Percentiles rank a stretch among this genome's conserved stretches.
These are phyloP conservation scores for Coccomyxa subellipsoidea DNA, from an alignment of 163 green algal genomes.

Conservation along the genomic window DNA sequence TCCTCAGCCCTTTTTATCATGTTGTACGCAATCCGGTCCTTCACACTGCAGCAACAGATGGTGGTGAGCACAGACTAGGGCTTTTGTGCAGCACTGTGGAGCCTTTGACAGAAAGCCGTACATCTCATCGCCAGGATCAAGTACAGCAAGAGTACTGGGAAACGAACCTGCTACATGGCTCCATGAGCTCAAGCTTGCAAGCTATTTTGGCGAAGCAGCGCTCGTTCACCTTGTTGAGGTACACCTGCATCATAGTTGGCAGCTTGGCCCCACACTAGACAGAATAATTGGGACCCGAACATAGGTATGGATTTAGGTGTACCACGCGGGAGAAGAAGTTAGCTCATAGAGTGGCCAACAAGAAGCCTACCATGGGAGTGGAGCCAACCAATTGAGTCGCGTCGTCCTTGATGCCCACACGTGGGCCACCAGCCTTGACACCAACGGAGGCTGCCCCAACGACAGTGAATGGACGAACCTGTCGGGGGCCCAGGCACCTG, in stretches of 20 bases:
- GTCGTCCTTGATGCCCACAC: conserved; percentile 46
- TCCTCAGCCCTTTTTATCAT: conserved; percentile 84
- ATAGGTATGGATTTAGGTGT: too few species aligned
- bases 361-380: conserved; percentile 66
- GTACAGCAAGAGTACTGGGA: neutral
- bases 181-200: conserved; percentile 92
- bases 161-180: conserved; percentile 75
- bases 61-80: neutral
- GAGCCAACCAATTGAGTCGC: conserved; percentile 68
- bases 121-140: neutral
- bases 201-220: conserved; percentile 75
- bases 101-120: too few species aligned
- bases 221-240: conserved; percentile 84
- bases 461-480: neutral
- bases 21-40: conserved; percentile 81
- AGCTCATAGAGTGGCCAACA: neutral
- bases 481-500: neutral
- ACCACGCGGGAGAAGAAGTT: too few species aligned
- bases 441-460: neutral
- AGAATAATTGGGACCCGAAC: too few species aligned
- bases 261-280: too few species aligned
- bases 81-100: too few species aligned
- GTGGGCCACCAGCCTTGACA: neutral
- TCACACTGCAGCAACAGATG: conserved; percentile 62
- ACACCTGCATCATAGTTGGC: conserved; percentile 57